These are phyloP conservation scores for Sclerotinia trifoliorum DNA, from an alignment of 2,329 filamentous ascomycete species.

Conservation along the genomic window DNA sequence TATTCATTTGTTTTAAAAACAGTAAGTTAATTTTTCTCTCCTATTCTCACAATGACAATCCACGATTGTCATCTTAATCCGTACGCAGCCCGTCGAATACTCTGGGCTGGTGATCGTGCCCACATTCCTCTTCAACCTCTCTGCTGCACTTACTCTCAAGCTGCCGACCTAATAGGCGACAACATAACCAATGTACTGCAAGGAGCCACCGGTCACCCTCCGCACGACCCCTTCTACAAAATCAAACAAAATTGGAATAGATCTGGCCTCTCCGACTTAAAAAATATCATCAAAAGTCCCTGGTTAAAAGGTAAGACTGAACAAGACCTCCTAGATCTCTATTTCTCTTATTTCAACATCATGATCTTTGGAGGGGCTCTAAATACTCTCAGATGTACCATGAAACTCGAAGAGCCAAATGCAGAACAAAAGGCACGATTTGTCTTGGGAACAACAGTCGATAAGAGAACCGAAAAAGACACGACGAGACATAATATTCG, in stretches of 20 bases:
- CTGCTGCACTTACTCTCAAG: slow-evolving; percentile 19
- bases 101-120: slow-evolving; percentile 14
- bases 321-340: slow-evolving; percentile 14
- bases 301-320: slow-evolving; percentile 15
- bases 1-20: neutral
- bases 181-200: slow-evolving; percentile 12
- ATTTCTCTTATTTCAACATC: slow-evolving; percentile 16
- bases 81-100: slow-evolving; percentile 13
- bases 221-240: slow-evolving; percentile 7
- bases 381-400: slow-evolving; percentile 11
- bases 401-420: slow-evolving; percentile 11
- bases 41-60: slow-evolving; percentile 11
- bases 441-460: slow-evolving; percentile 18
- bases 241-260: slow-evolving; percentile 16
- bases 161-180: slow-evolving; percentile 17
- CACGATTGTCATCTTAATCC: slow-evolving; percentile 19
- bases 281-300: neutral
- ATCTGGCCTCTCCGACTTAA: neutral
- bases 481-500: slow-evolving; percentile 6
- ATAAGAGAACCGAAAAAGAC: neutral
- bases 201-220: neutral
- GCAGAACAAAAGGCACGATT: neutral
- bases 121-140: slow-evolving; percentile 10
- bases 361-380: slow-evolving; percentile 20
- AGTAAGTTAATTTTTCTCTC: slow-evolving; percentile 3